phyloP scores from a whole-genome alignment of 768 basidiomycete genomes.

The Russula lepida region DNA sequence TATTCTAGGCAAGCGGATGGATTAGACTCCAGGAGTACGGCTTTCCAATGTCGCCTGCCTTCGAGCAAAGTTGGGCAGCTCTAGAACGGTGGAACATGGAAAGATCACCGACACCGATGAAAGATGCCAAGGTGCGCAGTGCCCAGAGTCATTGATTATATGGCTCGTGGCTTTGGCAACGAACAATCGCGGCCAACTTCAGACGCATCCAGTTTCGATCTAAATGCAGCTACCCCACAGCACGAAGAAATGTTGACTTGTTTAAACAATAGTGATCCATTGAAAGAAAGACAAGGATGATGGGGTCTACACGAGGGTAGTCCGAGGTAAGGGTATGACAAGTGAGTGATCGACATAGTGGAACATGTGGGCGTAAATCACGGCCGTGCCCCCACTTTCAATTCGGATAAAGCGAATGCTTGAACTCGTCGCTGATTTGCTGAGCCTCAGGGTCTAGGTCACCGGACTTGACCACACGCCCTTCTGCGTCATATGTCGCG shows the following conservation, averaged over 20 bases:
- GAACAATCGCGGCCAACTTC: neutral
- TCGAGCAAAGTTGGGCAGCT: too few species aligned
- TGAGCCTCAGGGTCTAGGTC: constrained; percentile 54
- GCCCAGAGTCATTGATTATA: too few species aligned
- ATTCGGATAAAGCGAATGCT: constrained; percentile 33
- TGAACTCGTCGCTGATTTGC: constrained; percentile 52
- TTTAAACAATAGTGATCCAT: neutral
- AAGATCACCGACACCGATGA: too few species aligned
- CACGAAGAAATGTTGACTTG: neutral
- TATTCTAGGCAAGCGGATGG: too few species aligned
- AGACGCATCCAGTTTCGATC: neutral
- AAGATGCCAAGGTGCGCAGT: too few species aligned
- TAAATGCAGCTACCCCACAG: neutral
- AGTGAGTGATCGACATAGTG: neutral
- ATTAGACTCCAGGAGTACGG: too few species aligned
- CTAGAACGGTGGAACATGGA: too few species aligned
- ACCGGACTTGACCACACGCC: constrained; percentile 37
- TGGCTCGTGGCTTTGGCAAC: neutral
- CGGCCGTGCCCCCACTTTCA: neutral
- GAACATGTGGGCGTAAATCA: constrained; percentile 2
- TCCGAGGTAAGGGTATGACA: neutral
- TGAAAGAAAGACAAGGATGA: neutral
- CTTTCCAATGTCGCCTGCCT: too few species aligned
- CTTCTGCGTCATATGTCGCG: constrained; percentile 49
- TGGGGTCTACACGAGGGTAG: neutral